Base-by-base conservation (phyloP, 2,329 filamentous ascomycete species). In the Penicillium corylophilum region DNA sequence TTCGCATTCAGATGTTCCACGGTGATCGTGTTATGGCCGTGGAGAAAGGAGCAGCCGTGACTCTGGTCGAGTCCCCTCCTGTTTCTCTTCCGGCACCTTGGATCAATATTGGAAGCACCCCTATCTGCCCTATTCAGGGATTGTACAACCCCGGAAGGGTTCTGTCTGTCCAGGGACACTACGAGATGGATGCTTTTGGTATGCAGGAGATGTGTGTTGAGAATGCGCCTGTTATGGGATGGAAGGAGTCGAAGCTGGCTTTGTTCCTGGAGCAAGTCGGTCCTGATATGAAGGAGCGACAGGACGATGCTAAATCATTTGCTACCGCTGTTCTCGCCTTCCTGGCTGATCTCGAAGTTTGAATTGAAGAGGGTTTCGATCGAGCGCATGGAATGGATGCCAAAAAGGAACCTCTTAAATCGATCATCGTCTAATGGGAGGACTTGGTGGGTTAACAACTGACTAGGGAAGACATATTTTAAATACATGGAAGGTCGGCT, bases 1-100 rank as follows among this genome's bases (percentile, higher is more conserved):
- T 63, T 41, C 60, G 60, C 15, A 63, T 63, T 44, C 59, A 63
- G 45, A 63, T 63, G 59, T 63, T 63, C 47, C 60, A 63, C 31
- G 60, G 60, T 9, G 60, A 63, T 29, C 59, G 60, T 2, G 60
- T 63, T 5, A 63, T 63, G 57, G 60, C 60, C 1, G 57, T 63
- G 42, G 60, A 60, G 38, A 63, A 60, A 29, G 60, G 60, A 7
- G 43, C 50, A 9, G 22, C 46, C 16, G 53, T 59, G 20, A 48
- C 55, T 6, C 44, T 63, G 22, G 50, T 36, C 9, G 57, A 62
- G n/a, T 53, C 51, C 20, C 60, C 55, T 18, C 60, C 60, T 12
- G 60, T 63, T 16, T 63, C 57, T 4, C 40, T 62, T 5, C 60
- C 60, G 18, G 57, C 57, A 1, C 59, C 60, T 1, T 64, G 61